Evolutionary conservation across 2,329 filamentous ascomycete genomes (phyloP).

Genomic region (Trichoderma endophyticum): DNA sequence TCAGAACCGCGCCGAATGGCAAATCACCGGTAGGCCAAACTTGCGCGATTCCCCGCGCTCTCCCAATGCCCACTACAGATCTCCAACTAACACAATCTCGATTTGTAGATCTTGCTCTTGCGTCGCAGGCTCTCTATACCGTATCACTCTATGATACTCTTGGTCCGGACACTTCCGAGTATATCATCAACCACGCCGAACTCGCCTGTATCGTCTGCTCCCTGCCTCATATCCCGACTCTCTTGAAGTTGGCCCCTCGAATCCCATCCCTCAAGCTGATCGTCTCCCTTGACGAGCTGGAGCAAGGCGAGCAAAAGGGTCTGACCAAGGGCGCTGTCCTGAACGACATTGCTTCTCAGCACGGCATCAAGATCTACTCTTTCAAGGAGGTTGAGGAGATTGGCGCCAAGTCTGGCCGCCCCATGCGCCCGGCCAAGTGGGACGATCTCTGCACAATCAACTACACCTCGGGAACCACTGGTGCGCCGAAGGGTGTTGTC

Average conservation of each 20-base stretch:
- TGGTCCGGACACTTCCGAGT: slow-evolving; percentile 86
- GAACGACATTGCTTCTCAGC: slow-evolving; percentile 67
- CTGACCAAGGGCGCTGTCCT: slow-evolving; percentile 78
- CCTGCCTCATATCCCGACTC: slow-evolving; percentile 73
- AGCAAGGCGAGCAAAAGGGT: slow-evolving; percentile 71
- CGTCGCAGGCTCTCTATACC: slow-evolving; percentile 82
- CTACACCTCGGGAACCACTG: slow-evolving; percentile 85
- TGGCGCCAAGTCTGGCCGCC: slow-evolving; percentile 66
- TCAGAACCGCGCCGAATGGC: slow-evolving; percentile 83
- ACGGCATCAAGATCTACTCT: slow-evolving; percentile 75
- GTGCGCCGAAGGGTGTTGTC: slow-evolving; percentile 77
- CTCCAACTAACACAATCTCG: background rate
- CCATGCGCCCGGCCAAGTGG: slow-evolving; percentile 67
- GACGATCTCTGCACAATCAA: slow-evolving; percentile 86
- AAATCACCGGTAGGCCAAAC: slow-evolving; percentile 61
- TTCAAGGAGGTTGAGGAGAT: slow-evolving; percentile 78
- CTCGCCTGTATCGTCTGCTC: slow-evolving; percentile 74
- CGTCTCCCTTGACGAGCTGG: slow-evolving; percentile 78
- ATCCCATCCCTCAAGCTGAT: slow-evolving; percentile 83
- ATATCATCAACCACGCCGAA: slow-evolving; percentile 88
- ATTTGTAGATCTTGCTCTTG: slow-evolving; percentile 70
- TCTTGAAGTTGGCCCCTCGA: slow-evolving; percentile 75
- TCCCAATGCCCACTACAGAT: background rate
- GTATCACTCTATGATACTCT: slow-evolving; percentile 97
- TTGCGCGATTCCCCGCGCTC: background rate